Base-by-base conservation (phyloP, 2,329 filamentous ascomycete species). In the Orbilia oligospora region DNA sequence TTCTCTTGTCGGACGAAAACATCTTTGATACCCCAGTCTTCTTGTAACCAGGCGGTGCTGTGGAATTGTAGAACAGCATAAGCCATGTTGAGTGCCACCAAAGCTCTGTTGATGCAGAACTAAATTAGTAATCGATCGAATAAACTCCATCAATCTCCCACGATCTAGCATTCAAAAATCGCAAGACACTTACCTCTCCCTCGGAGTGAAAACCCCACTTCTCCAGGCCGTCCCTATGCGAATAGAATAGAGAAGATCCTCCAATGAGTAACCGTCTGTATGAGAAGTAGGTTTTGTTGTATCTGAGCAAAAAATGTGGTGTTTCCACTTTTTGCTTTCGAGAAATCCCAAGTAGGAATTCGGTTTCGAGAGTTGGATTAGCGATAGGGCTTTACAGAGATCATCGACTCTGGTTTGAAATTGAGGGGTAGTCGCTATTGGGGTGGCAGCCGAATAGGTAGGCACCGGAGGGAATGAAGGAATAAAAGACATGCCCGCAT, bases 1-100 rank as follows among this genome's bases (percentile, higher is more conserved):
- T 20, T 36, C 36, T 30, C 27, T 12, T 58, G 27, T 24, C 55
- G 55, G 36, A 58, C 55, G 55, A 58, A 58, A 18, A 58, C 36
- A 16, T 41, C 27, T 12, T 36, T 30, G 36, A 58, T 58, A 12
- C 36, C 16, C 55, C 55, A 58, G n/a, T 58, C 27, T 27, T 58
- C 20, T n/a, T n/a, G 55, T 20, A 58, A 16, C 55, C 55, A 58
- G 2, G 16, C 8, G 14, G 55, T 58, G 55, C 27, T 22, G 20
- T 58, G 55, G 27, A 58, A 30, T 58, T 58, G 55, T 5, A 58
- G 36, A 14, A 58, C 55, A 18, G 55, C 55, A 14, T 36, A 58
- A 5, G 55, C 22, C 36, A 58, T 36, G 3, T 16, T 58, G 3
- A 58, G 30, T 20, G 55, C 55, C 8, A 58, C 16, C 16, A 58